Evolutionary conservation across 1,284 basidiomycete species (phyloP).

Genomic region (Ceraceosorus guamensis): DNA sequence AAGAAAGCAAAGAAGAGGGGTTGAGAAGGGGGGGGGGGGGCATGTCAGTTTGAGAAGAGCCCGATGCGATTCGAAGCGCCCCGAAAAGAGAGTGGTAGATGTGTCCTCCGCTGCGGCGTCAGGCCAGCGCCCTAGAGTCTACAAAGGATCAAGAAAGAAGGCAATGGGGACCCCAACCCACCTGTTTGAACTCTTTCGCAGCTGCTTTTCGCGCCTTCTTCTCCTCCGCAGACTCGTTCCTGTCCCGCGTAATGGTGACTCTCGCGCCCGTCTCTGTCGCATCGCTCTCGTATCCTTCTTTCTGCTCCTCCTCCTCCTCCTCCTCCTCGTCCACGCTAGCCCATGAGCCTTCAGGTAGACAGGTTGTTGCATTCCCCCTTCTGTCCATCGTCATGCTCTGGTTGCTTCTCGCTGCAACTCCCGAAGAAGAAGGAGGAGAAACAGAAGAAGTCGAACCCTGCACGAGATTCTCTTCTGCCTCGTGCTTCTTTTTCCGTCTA

Average conservation of each 20-base stretch:
- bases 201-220: slow-evolving; percentile 81
- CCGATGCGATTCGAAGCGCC: too few species aligned
- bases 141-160: slow-evolving; percentile 3
- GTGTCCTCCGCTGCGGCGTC: too few species aligned
- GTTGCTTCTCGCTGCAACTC: too few species aligned
- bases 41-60: too few species aligned
- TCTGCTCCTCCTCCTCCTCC: slow-evolving; percentile 9
- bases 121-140: too few species aligned
- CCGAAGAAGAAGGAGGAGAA: too few species aligned
- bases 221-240: slow-evolving; percentile 69
- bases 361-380: background rate
- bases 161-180: slow-evolving; percentile 9
- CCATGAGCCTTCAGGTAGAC: too few species aligned
- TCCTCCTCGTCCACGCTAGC: background rate
- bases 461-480: slow-evolving; percentile 13
- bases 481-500: background rate
- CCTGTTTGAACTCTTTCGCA: slow-evolving; percentile 59
- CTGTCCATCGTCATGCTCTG: too few species aligned
- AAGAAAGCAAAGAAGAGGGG: too few species aligned
- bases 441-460: too few species aligned
- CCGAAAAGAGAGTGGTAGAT: too few species aligned
- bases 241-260: slow-evolving; percentile 19
- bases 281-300: slow-evolving; percentile 12
- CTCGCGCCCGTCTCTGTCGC: slow-evolving; percentile 5
- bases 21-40: too few species aligned